phyloP scores from a whole-genome alignment of 345 rosid species.

The Eutrema yunnanense region DNA sequence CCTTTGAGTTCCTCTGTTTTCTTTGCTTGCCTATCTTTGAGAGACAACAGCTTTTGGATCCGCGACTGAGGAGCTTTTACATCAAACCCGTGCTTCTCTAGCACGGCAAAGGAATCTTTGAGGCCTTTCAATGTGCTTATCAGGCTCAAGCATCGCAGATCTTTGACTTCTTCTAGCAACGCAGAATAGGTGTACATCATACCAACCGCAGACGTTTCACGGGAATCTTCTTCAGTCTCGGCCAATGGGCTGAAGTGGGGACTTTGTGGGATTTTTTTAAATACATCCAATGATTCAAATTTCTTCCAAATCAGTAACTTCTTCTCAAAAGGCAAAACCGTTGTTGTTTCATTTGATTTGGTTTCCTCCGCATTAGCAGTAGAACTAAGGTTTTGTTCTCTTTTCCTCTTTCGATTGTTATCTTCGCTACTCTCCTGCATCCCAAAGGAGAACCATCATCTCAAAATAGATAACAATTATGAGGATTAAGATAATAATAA shows the following conservation, averaged over 20 bases:
- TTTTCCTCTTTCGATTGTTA: not conserved
- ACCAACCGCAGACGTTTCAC: slow-evolving; percentile 16
- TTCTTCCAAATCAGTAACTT: not conserved
- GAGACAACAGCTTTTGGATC: slow-evolving; percentile 35
- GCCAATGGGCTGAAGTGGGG: not conserved
- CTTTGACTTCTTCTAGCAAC: slow-evolving; percentile 43
- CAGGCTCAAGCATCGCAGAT: too few relatives aligned
- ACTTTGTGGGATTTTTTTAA: not conserved
- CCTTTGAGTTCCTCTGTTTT: slow-evolving; percentile 19
- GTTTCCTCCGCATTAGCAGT: not conserved
- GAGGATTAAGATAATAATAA: not conserved
- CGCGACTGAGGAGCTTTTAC: slow-evolving; percentile 28
- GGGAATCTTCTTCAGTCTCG: not conserved
- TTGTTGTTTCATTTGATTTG: not conserved
- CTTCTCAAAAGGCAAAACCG: not conserved
- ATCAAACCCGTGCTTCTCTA: slow-evolving; percentile 56
- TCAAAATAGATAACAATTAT: not conserved
- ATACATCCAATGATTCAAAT: not conserved
- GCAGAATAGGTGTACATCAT: slow-evolving; percentile 47
- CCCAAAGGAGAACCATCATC: not conserved
- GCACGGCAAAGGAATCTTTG: slow-evolving; percentile 39
- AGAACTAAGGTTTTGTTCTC: not conserved
- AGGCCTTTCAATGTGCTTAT: slow-evolving; percentile 28
- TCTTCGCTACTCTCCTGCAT: not conserved
- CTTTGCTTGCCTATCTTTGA: slow-evolving; percentile 32